phyloP scores from a whole-genome alignment of 768 basidiomycete genomes.

The Cystoderma amianthinum region DNA sequence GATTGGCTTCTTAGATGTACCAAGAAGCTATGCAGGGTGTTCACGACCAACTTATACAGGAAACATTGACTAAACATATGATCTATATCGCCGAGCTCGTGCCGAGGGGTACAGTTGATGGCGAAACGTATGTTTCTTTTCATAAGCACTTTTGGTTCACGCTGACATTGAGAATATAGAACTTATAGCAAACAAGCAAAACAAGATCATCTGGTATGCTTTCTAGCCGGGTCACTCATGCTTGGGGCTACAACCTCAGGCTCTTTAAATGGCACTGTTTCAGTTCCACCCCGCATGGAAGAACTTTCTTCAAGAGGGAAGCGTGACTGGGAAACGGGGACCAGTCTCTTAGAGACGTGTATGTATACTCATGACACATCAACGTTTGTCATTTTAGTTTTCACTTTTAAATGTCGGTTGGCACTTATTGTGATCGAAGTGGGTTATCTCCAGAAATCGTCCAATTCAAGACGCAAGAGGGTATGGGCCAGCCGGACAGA shows the following conservation, averaged over 20 bases:
- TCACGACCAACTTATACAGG: conserved; percentile 50
- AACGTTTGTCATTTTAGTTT: not conserved
- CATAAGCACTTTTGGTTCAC: not conserved
- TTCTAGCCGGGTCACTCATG: conserved; percentile 71
- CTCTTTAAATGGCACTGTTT: conserved; percentile 26
- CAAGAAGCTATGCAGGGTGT: conserved; percentile 64
- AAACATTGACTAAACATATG: conserved; percentile 37
- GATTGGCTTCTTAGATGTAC: conserved; percentile 48
- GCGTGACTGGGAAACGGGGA: conserved; percentile 63
- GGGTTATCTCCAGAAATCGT: conserved; percentile 2
- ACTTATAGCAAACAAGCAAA: conserved; percentile 53
- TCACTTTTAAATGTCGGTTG: not conserved
- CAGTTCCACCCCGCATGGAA: conserved; percentile 41
- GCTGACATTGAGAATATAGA: conserved; percentile 17
- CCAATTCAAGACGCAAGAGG: not conserved
- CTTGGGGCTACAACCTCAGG: conserved; percentile 58
- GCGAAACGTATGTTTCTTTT: not conserved
- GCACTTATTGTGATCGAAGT: not conserved
- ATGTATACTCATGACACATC: conserved; percentile 35
- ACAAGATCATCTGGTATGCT: conserved; percentile 81
- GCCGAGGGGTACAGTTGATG: conserved; percentile 18
- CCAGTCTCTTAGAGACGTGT: conserved; percentile 64
- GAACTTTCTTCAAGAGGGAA: conserved; percentile 38
- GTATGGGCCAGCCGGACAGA: not conserved
- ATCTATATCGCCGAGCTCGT: conserved; percentile 62